phyloP scores from a whole-genome alignment of 306 rosid species.

The Sindora glabra region DNA sequence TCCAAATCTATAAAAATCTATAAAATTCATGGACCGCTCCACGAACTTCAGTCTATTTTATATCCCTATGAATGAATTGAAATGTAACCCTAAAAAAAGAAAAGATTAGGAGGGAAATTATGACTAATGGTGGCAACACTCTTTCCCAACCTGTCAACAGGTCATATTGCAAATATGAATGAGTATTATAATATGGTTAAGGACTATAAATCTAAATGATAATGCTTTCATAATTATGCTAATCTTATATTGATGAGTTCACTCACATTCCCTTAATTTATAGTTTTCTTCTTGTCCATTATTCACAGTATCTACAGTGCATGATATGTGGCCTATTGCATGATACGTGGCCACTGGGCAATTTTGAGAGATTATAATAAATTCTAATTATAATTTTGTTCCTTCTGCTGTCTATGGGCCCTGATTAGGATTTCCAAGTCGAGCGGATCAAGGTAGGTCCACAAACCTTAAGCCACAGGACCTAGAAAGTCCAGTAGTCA shows the following conservation, averaged over 20 bases:
- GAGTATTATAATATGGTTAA: constrained; percentile 3
- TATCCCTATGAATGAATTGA: too few species aligned
- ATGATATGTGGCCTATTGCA: constrained; percentile 18
- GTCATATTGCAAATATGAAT: constrained; percentile 11
- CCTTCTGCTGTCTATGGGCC: constrained; percentile 1
- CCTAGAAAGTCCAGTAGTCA: not conserved
- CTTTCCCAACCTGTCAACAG: not conserved
- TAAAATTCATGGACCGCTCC: too few species aligned
- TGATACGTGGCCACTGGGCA: constrained; percentile 5
- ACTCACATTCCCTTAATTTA: constrained; percentile 23
- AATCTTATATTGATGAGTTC: constrained; percentile 6
- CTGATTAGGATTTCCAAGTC: constrained; percentile 6
- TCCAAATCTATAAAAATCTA: too few species aligned
- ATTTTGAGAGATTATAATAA: constrained; percentile 7
- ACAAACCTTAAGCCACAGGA: constrained; percentile 5
- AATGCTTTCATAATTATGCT: not conserved
- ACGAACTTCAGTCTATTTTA: too few species aligned
- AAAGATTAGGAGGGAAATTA: too few species aligned
- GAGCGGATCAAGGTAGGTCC: constrained; percentile 14
- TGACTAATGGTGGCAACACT: too few species aligned
- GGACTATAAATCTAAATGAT: not conserved
- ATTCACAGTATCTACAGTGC: constrained; percentile 5
- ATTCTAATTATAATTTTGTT: not conserved
- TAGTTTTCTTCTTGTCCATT: constrained; percentile 29
- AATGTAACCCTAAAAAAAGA: too few species aligned